phyloP scores from a whole-genome alignment of 148 eudicot species.

The Rhododendron ovatum region DNA sequence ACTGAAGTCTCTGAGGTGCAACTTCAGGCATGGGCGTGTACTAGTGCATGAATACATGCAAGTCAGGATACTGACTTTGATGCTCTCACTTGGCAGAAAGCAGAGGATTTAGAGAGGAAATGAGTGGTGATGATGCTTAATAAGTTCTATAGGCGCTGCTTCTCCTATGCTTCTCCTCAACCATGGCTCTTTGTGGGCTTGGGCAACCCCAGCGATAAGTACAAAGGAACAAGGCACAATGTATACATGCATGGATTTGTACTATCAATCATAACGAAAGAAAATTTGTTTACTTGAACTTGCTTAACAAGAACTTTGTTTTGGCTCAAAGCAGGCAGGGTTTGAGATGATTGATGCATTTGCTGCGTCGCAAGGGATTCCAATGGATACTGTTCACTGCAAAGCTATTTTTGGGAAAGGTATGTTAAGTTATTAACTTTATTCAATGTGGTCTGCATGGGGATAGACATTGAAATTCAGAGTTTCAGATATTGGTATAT shows the following conservation, averaged over 20 bases:
- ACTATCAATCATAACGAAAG: background rate
- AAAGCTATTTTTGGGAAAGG: conserved; percentile 94
- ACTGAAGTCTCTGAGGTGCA: background rate
- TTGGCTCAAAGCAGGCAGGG: conserved; percentile 42
- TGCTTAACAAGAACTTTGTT: background rate
- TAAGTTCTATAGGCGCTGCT: conserved; percentile 25
- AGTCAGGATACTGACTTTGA: background rate
- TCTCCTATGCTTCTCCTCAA: conserved; percentile 26
- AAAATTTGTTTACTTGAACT: background rate
- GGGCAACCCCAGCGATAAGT: conserved; percentile 88
- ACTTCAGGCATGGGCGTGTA: background rate
- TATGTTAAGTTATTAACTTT: background rate
- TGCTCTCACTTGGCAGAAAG: conserved; percentile 1
- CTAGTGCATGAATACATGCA: background rate
- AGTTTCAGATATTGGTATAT: background rate
- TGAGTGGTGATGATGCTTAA: conserved; percentile 17
- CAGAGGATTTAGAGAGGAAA: conserved; percentile 4
- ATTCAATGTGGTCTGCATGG: background rate
- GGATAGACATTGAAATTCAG: background rate
- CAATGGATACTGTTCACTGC: conserved; percentile 58
- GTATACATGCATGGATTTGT: conserved; percentile 20
- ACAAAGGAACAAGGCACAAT: conserved; percentile 78
- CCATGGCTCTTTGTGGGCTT: conserved; percentile 92
- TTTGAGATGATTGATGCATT: conserved; percentile 76
- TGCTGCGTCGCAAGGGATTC: conserved; percentile 57